Conservation (phyloP, 2,329 filamentous ascomycete genomes). For the Dryadomyces quercivorus region DNA sequence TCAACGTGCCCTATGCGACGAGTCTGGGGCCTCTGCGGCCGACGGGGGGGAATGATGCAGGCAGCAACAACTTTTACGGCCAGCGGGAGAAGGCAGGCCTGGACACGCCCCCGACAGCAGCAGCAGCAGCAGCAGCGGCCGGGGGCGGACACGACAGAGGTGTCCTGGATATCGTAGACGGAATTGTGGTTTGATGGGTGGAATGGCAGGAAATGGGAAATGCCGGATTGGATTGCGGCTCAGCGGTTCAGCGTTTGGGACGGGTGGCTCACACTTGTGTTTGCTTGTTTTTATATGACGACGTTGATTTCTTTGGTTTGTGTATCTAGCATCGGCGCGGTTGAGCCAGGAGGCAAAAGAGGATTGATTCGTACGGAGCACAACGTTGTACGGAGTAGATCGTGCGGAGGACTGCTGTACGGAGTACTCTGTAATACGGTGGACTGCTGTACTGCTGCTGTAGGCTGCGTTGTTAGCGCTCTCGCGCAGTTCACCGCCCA, state of each 20-base stretch:
- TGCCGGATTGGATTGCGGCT: not conserved
- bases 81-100: not conserved
- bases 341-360: not conserved
- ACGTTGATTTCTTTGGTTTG: not conserved
- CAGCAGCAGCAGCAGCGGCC: not conserved
- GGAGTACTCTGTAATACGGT: no score
- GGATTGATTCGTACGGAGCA: no score
- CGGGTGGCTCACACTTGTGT: not conserved
- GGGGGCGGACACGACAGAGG: not conserved
- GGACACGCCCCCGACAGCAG: not conserved
- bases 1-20: slow-evolving; percentile 12
- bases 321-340: not conserved
- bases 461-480: no score
- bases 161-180: not conserved
- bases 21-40: slow-evolving; percentile 9
- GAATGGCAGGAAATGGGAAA: no score
- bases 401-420: no score
- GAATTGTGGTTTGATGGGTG: not conserved
- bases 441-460: no score
- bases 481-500: not conserved
- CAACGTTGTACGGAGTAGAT: no score
- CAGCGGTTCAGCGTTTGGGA: not conserved
- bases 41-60: not conserved
- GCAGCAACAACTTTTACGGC: not conserved
- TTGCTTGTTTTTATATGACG: not conserved